A percentile compares a stretch with the other conserved stretches of the same genome.
Evolutionary conservation across 306 rosid species (phyloP).

Genomic region (Mucuna pruriens): DNA sequence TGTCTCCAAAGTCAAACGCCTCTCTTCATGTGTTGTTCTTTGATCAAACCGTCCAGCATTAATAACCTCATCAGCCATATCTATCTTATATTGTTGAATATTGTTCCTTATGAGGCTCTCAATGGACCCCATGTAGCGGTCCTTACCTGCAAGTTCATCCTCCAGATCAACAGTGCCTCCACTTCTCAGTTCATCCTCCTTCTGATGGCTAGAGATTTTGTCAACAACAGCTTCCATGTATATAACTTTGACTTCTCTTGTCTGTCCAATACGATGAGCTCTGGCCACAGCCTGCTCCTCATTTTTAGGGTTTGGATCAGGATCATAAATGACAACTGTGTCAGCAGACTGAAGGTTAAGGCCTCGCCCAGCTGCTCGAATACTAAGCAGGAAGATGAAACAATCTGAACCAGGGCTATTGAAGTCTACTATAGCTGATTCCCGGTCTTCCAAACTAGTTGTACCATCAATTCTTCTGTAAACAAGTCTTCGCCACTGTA

Average conservation of each 20-base stretch:
- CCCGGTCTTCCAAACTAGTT: constrained; percentile 99
- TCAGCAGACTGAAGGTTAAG: constrained; percentile 99
- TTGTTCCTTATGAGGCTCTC: constrained; percentile 96
- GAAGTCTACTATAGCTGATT: constrained; percentile 93
- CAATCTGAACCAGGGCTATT: constrained; percentile 82
- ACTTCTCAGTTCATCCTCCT: constrained; percentile 90
- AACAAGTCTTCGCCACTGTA: constrained; percentile 93
- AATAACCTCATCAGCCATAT: constrained; percentile 99
- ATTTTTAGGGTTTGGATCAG: constrained; percentile 98
- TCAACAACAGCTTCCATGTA: constrained; percentile 99
- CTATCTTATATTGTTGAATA: constrained; percentile 97
- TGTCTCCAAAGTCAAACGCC: constrained; percentile 95
- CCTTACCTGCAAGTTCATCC: constrained; percentile 98
- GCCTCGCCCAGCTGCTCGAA: constrained; percentile 99
- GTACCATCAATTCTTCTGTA: constrained; percentile 98
- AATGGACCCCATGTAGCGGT: constrained; percentile 92
- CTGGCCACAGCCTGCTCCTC: constrained; percentile 99
- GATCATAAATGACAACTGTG: constrained; percentile 96
- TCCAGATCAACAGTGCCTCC: constrained; percentile 84
- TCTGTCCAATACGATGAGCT: constrained; percentile 99
- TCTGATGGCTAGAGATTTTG: constrained; percentile 87
- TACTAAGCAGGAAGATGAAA: constrained; percentile 97
- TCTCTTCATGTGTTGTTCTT: constrained; percentile 98
- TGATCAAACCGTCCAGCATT: constrained; percentile 99
- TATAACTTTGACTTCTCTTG: constrained; percentile 93